Conservation (phyloP, 495 filamentous ascomycete species). For the Xylaria sp. region DNA sequence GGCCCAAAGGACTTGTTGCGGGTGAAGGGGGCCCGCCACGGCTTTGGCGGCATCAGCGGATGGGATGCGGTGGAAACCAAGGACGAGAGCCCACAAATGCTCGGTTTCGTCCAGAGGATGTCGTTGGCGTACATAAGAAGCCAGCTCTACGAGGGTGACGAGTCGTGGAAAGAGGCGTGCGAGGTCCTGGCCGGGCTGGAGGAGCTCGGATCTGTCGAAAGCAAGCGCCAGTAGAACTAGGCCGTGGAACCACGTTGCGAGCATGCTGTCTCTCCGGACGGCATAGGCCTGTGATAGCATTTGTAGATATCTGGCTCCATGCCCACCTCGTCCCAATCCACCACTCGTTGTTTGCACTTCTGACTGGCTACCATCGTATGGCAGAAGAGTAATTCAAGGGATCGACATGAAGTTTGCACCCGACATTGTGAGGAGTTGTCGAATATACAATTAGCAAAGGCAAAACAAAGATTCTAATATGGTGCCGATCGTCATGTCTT, state of each 20-base stretch:
- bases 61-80: conserved; percentile 49
- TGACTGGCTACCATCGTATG: too few species aligned
- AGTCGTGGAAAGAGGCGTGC: conserved; percentile 43
- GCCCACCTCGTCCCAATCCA: too few species aligned
- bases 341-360: too few species aligned
- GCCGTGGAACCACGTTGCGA: neutral
- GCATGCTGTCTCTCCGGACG: too few species aligned
- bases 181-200: conserved; percentile 38
- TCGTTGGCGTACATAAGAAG: conserved; percentile 52
- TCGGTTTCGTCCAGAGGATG: conserved; percentile 48
- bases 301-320: too few species aligned
- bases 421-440: too few species aligned
- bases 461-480: too few species aligned
- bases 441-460: too few species aligned
- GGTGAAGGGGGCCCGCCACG: conserved; percentile 45
- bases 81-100: conserved; percentile 49
- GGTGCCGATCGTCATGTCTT: too few species aligned
- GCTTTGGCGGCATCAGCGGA: conserved; percentile 49
- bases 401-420: too few species aligned
- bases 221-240: conserved; percentile 25
- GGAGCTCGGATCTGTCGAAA: conserved; percentile 46
- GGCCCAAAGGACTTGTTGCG: conserved; percentile 49
- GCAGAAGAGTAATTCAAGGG: too few species aligned
- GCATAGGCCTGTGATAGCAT: too few species aligned
- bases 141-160: conserved; percentile 46